Evolutionary conservation across 129 eudicot species (phyloP), one percentile per base, ranked within the genome.

Genomic region (Dittrichia graveolens): DNA sequence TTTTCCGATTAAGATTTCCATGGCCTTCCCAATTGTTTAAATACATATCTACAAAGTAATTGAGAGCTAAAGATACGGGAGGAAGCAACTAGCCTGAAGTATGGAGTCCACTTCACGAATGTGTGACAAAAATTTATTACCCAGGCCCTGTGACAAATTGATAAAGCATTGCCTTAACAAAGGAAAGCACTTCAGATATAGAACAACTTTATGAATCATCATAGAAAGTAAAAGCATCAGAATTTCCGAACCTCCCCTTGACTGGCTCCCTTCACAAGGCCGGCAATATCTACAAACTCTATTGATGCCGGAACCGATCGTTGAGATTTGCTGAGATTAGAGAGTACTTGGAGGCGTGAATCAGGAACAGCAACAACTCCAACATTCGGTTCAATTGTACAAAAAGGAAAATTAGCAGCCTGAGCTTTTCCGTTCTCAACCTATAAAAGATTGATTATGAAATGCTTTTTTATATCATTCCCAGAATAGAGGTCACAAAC

Each of bases 401-500:
- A 94, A 75, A 94, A 94, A 12, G 98, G 98, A 45, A 85, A 94
- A 76, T 94, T 94, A 57, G 98, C 98, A 79, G 98, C 98, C 75
- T 94, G 98, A 46, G 98, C 98, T 78, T 94, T 94, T 52, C 98
- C 98, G 66, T 94, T 94, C 70, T 94, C 98, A 69, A 94, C 97
- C 83, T 74, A 75, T 35, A 61, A 34, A 71, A 41, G 37, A 37
- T 8, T 69, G 37, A 24, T 19, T 70, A 47, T 47, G 41, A 63
- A 72, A 15, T 6, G n/a, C 42, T 60, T 50, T n/a, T 18, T 58
- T 16, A 13, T 0, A 11, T 48, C 2, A 13, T 15, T 16, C 18
- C 38, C 45, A 60, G 10, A 54, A 11, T 15, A 15, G 10, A 12
- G 43, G 52, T 3, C 39, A 9, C 3, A 4, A 55, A 38, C 61